Base-by-base conservation (phyloP, 2,329 filamentous ascomycete genomes). In the Didymosphaeria variabile region DNA sequence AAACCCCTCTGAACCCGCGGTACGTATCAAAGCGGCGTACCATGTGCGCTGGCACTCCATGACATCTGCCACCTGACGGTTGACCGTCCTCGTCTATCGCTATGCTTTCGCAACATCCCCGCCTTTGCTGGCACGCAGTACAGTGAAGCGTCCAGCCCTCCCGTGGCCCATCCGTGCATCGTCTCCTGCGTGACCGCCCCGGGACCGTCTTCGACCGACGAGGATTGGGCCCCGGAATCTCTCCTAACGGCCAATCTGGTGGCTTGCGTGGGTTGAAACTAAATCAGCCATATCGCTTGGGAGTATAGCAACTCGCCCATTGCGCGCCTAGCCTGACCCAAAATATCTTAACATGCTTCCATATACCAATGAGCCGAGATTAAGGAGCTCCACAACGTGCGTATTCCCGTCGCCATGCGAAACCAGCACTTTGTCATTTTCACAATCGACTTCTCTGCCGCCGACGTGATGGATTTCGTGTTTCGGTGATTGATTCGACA, bases 361-460 rank as follows among this genome's bases (percentile, higher is more conserved):
- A 45, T 34, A 60, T 68, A 60, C 64, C 68, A 58, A 62, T 54
- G 68, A 72, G 66, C 76, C 76, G 76, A 78, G 67, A 78, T 78
- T 76, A 77, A 77, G 72, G 75, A 76, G 70, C 61, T 61, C 60
- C 59, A 68, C 72, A 65, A 69, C 72, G 69, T 65, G 61, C 71
- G 69, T 71, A 67, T 68, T 70, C 55, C 71, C 70, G 56, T 51
- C 61, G 49, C 53, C 58, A 61, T 54, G 55, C 63, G 26, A 60
- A 66, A 63, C 44, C 62, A 59, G 61, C 59, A 46, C 51, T 62
- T 40, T 63, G 52, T 62, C 60, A 55, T 34, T 1, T 42, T 23
- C 59, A 52, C 62, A 60, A 55, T 55, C 68, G 61, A 15, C 38
- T 68, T 57, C 55, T 55, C 65, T 60, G 55, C 65, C 67, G 65